These are phyloP conservation scores for Grosmannia clavigera DNA, from an alignment of 2,329 filamentous ascomycete genomes.

Conservation along the genomic window DNA sequence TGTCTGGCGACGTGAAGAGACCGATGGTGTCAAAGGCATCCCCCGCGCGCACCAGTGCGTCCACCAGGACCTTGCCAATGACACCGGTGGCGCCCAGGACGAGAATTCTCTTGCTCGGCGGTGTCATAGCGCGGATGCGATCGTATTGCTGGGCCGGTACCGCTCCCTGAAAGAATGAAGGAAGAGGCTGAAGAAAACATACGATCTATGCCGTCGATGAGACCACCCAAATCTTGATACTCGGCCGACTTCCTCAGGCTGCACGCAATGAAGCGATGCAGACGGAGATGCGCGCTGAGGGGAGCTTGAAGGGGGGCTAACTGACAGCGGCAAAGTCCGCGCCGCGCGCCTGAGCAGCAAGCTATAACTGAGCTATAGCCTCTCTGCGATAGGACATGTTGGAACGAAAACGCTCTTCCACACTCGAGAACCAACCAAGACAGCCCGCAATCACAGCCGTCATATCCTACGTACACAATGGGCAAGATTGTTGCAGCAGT, in stretches of 20 bases:
- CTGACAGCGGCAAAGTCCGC: neutral
- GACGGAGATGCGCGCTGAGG: constrained; percentile 1
- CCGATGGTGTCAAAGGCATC: constrained; percentile 21
- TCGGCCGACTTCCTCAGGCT: neutral
- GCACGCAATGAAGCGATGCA: neutral
- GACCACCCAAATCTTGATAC: neutral
- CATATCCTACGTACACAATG: constrained; percentile 1
- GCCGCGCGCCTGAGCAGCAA: neutral
- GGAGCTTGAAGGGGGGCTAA: neutral
- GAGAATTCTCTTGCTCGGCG: constrained; percentile 13
- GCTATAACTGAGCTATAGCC: neutral
- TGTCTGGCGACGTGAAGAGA: constrained; percentile 34
- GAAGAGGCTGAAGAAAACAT: neutral
- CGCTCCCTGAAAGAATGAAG: neutral
- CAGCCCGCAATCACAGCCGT: neutral
- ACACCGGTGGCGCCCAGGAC: constrained; percentile 21
- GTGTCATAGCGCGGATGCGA: neutral
- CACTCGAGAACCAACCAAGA: neutral
- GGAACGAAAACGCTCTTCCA: neutral
- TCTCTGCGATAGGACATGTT: neutral
- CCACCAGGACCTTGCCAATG: constrained; percentile 23
- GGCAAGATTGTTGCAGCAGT: constrained; percentile 10
- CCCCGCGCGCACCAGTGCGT: constrained; percentile 19
- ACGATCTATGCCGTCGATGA: neutral
- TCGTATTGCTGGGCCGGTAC: neutral